Conservation (phyloP, 345 rosid genomes). For the Eutrema japonicum region DNA sequence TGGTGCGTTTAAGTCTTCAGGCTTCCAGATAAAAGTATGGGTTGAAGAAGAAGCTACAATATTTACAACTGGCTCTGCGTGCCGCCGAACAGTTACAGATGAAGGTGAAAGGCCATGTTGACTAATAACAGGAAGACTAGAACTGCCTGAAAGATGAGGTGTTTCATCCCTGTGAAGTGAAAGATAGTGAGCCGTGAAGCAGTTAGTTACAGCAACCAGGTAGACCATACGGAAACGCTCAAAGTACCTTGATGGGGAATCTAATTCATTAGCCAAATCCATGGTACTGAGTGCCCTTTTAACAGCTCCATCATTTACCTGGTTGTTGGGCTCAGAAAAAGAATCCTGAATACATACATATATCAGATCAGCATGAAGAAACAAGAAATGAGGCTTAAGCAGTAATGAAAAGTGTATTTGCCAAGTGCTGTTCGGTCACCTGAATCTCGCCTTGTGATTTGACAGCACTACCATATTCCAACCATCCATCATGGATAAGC, state of each 20-base stretch:
- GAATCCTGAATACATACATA: too few species aligned
- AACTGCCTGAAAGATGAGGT: conserved; percentile 45
- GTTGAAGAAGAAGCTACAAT: conserved; percentile 46
- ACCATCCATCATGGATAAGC: conserved; percentile 70
- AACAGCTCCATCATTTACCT: conserved; percentile 58
- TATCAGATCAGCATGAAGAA: conserved; percentile 26
- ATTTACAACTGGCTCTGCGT: conserved; percentile 41
- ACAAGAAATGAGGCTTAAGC: conserved; percentile 17
- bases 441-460: conserved; percentile 52
- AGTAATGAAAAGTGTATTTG: conserved; percentile 12
- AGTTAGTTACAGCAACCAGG: conserved; percentile 32
- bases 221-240: conserved; percentile 14
- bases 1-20: conserved; percentile 70
- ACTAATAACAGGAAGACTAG: conserved; percentile 42
- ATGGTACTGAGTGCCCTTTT: conserved; percentile 52
- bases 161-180: conserved; percentile 56
- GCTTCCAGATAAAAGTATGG: conserved; percentile 54
- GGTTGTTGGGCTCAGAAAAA: conserved; percentile 57
- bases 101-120: conserved; percentile 52
- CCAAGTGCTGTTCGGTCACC: conserved; percentile 42
- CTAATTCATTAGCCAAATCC: conserved; percentile 41
- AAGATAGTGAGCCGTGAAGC: conserved; percentile 20
- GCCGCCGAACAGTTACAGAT: conserved; percentile 41
- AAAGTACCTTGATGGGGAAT: conserved; percentile 58
- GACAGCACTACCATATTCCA: conserved; percentile 52